Evolutionary conservation across 2,329 filamentous ascomycete genomes (phyloP).

Genomic region (Colletotrichum trifolii): DNA sequence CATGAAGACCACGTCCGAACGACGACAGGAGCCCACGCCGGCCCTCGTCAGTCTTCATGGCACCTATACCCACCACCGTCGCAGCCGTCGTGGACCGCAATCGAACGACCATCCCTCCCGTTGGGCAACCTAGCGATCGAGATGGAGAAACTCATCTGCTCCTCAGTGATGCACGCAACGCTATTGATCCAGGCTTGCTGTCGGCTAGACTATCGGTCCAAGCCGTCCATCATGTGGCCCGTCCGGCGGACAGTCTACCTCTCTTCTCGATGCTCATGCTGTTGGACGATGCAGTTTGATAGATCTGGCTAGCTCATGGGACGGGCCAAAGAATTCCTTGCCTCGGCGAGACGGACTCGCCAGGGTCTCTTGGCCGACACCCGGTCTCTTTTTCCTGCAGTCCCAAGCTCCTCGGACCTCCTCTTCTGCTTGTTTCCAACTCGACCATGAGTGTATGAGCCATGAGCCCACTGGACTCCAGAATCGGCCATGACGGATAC

Average conservation of each 20-base stretch:
- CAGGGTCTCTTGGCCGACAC: constrained; percentile 20
- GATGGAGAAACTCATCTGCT: constrained; percentile 5
- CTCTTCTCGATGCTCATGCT: constrained; percentile 18
- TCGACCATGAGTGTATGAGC: not conserved
- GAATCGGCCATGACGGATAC: not conserved
- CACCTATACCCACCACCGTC: constrained; percentile 25
- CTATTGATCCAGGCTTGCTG: constrained; percentile 18
- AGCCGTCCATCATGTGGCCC: constrained; percentile 9
- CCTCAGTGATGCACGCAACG: constrained; percentile 1
- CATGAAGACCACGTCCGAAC: constrained; percentile 10
- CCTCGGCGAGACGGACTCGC: not conserved
- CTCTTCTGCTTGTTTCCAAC: constrained; percentile 1
- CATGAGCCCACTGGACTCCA: constrained; percentile 17
- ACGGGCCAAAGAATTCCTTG: constrained; percentile 16
- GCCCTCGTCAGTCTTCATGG: not conserved
- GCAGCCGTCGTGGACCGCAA: constrained; percentile 21
- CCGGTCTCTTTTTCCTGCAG: constrained; percentile 9
- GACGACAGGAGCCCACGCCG: constrained; percentile 6
- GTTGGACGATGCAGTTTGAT: constrained; percentile 28
- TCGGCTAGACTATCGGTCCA: constrained; percentile 17
- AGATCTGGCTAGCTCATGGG: constrained; percentile 31
- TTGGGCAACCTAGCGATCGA: constrained; percentile 10
- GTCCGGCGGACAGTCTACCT: constrained; percentile 6
- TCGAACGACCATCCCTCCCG: constrained; percentile 1
- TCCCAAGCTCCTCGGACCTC: constrained; percentile 7